Base-by-base conservation (phyloP, 2,329 filamentous ascomycete genomes). In the Venturia aucupariae region DNA sequence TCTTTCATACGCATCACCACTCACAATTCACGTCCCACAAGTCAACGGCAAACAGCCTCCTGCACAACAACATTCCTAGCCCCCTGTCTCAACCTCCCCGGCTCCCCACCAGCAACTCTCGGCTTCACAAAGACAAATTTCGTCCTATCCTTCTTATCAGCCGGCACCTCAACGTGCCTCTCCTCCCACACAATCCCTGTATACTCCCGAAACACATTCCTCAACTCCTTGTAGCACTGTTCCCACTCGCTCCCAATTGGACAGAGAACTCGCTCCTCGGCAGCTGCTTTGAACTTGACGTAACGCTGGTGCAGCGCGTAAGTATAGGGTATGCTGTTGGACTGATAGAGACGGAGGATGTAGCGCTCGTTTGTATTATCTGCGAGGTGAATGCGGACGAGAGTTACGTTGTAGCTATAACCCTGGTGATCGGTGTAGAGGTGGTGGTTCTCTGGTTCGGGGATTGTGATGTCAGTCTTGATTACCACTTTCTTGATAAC, bases 321-420 rank as follows among this genome's bases (percentile, higher is more conserved):
- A 0, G 83, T 80, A 65, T 77, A 78, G 0, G 87, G 87, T 17
- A 76, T 74, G 13, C 80, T 76, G 66, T 84, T 80, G 5, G 86
- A 88, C 72, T 90, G 84, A 76, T 85, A 90, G 84, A 65, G 17
- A 32, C 64, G 42, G 10, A 65, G 39, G 15, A 57, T 27, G 46
- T 22, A 86, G 41, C 81, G 84, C 70, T 90, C 84, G 54, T 83
- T 82, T 0, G 75, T 71, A 46, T 82, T 81, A 13, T 77, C 76
- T 4, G 66, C 73, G 46, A 71, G 79, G 73, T 75, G 82, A 71
- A 71, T 72, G 38, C 88, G 83, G 2, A 80, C 80, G 17, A 94
- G 75, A 0, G 80, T 79, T 65, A 90, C 75, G 63, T 86, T 80
- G 74, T 90, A 91, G 4, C 77, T 73, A 71, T 90, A 90, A 60